phyloP scores from a whole-genome alignment of 768 basidiomycete species.

The Tulasnella sp. region DNA sequence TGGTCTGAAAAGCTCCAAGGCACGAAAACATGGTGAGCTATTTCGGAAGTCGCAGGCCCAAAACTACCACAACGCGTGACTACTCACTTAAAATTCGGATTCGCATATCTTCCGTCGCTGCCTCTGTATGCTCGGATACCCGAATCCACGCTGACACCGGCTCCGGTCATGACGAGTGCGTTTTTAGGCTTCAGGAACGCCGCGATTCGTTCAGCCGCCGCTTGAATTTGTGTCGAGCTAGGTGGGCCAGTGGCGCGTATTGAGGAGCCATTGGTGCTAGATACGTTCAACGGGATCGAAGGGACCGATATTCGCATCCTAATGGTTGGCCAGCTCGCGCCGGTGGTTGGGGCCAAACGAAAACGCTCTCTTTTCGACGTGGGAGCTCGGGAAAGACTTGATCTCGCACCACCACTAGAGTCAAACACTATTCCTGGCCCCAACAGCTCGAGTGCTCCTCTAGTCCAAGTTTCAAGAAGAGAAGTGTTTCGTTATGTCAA shows the following conservation, averaged over 20 bases:
- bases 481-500: too few species aligned
- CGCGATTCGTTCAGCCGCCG: slow-evolving; percentile 58
- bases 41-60: neutral
- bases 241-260: slow-evolving; percentile 35
- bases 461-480: too few species aligned
- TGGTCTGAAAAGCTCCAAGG: slow-evolving; percentile 42
- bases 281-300: slow-evolving; percentile 59
- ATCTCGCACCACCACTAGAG: too few species aligned
- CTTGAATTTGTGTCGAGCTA: slow-evolving; percentile 40
- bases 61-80: slow-evolving; percentile 26
- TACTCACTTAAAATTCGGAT: slow-evolving; percentile 79
- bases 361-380: neutral
- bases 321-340: neutral
- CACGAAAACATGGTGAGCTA: neutral
- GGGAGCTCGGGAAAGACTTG: neutral
- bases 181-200: slow-evolving; percentile 65
- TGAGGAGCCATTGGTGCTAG: slow-evolving; percentile 30
- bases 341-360: neutral
- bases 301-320: slow-evolving; percentile 75
- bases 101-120: slow-evolving; percentile 77
- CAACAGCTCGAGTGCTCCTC: too few species aligned
- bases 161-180: slow-evolving; percentile 75
- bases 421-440: too few species aligned
- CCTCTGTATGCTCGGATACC: slow-evolving; percentile 95
- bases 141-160: slow-evolving; percentile 92